phyloP scores from a whole-genome alignment of 2,329 filamentous ascomycete species.

The Penicillium occitanis region DNA sequence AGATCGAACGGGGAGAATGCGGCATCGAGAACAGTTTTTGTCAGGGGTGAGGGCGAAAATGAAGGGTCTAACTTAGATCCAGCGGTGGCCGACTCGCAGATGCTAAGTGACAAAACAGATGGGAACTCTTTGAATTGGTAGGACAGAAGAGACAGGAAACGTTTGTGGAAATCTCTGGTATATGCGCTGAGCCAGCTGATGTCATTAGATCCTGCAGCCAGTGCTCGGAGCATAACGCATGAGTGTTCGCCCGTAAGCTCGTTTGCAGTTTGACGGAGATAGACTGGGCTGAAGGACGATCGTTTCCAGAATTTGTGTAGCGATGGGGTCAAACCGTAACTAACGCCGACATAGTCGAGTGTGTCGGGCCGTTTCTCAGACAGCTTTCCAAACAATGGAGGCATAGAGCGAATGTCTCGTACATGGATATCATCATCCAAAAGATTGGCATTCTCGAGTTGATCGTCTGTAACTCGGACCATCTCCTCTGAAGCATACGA shows the following conservation, averaged over 20 bases:
- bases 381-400: constrained; percentile 86
- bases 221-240: constrained; percentile 89
- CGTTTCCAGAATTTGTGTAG: constrained; percentile 98
- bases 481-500: constrained; percentile 58
- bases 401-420: constrained; percentile 86
- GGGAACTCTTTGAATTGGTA: constrained; percentile 89
- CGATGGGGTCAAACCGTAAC: constrained; percentile 81
- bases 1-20: constrained; percentile 87
- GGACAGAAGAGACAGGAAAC: constrained; percentile 86
- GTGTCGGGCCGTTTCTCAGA: constrained; percentile 75
- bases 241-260: constrained; percentile 97
- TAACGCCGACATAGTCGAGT: constrained; percentile 93
- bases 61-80: constrained; percentile 67
- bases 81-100: constrained; percentile 78
- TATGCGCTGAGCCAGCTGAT: constrained; percentile 86
- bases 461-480: constrained; percentile 75
- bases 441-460: constrained; percentile 72
- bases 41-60: constrained; percentile 57
- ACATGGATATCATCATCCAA: constrained; percentile 86
- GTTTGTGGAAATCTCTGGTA: constrained; percentile 85
- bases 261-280: constrained; percentile 91
- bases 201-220: constrained; percentile 63
- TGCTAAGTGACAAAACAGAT: constrained; percentile 74
- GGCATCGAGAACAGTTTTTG: constrained; percentile 72
- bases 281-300: constrained; percentile 80